Base-by-base conservation (phyloP, 768 basidiomycete genomes). In the Mycena pura region DNA sequence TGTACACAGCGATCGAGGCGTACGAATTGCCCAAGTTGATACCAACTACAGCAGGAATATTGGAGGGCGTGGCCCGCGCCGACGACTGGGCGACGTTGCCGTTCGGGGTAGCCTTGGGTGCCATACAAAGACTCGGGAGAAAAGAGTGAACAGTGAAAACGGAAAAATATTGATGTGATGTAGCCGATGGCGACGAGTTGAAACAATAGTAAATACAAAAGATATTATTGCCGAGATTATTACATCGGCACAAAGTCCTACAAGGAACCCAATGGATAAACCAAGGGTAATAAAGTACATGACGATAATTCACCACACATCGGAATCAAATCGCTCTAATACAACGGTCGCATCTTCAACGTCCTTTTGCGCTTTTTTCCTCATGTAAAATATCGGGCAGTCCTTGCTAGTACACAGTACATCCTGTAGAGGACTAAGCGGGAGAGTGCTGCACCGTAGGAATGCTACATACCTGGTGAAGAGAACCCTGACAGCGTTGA, bases 371-470 rank as follows among this genome's bases (percentile, higher is more conserved):
- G 96, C 90, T 70, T 98, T 98, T 79, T 98, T 98, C 40, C 97
- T 81, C 90, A 97, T 95, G 73, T 99, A 99, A 76, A 96, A 99
- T 61, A 99, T 99, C 0, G 97, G 97, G 68, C 97, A 99, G 76
- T 99, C 97, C 71, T 93, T 96, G 71, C 93, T 95, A 0, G 93
- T 92, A 72, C 96, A 99, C 27, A 99, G 80, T 9, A 99, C 97
- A 71, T 99, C 97, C 93, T 97, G 49, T 49, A 10, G 24, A 44
- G 22, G 22, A 15, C 43, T 55, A 44, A 56, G 24, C 24, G 13
- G 32, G 5, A 45, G 63, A 29, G 7, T 15, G 14, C 27, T 5
- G 14, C 25, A 47, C 21, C 14, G 53, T 13, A 45, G 5, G 41
- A 15, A 27, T 2, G 27, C 24, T 14, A 66, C 73, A 27, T 58